Evolutionary conservation across 2,329 filamentous ascomycete species (phyloP).

Genomic region (Epicoccum sorghinum): DNA sequence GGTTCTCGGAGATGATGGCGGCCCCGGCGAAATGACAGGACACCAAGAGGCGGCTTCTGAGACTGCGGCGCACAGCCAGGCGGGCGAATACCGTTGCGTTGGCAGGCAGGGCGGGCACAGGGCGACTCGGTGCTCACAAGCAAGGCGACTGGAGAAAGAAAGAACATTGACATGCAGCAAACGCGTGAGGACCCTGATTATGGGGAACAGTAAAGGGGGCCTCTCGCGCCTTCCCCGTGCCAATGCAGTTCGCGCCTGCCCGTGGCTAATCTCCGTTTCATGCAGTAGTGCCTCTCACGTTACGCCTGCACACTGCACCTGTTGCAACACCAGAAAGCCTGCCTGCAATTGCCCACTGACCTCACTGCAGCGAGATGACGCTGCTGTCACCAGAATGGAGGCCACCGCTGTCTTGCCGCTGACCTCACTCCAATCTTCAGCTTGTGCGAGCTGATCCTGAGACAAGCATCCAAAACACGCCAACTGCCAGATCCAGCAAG

Average conservation of each 20-base stretch:
- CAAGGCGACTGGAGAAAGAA: constrained; percentile 25
- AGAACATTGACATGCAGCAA: constrained; percentile 11
- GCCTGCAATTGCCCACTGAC: constrained; percentile 13
- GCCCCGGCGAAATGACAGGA: constrained; percentile 39
- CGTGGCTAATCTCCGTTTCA: constrained; percentile 13
- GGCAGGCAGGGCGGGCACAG: constrained; percentile 15
- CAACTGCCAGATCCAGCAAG: constrained; percentile 2
- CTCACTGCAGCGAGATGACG: neutral
- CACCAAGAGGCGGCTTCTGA: constrained; percentile 23
- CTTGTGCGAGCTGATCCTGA: neutral
- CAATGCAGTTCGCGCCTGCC: constrained; percentile 12
- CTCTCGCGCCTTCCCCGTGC: constrained; percentile 5
- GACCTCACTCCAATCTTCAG: neutral
- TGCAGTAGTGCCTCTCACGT: constrained; percentile 19
- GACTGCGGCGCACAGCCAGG: constrained; percentile 20
- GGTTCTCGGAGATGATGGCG: constrained; percentile 31
- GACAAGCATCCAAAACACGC: neutral
- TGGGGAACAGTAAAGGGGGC: constrained; percentile 14
- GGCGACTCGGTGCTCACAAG: constrained; percentile 18
- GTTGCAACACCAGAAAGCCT: neutral
- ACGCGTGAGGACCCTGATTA: constrained; percentile 13
- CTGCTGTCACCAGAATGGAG: neutral
- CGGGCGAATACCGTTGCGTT: constrained; percentile 9
- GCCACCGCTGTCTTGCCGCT: constrained; percentile 1
- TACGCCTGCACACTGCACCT: constrained; percentile 34